Conservation (phyloP, 257 asterid species). For the Salvia miltiorrhiza region DNA sequence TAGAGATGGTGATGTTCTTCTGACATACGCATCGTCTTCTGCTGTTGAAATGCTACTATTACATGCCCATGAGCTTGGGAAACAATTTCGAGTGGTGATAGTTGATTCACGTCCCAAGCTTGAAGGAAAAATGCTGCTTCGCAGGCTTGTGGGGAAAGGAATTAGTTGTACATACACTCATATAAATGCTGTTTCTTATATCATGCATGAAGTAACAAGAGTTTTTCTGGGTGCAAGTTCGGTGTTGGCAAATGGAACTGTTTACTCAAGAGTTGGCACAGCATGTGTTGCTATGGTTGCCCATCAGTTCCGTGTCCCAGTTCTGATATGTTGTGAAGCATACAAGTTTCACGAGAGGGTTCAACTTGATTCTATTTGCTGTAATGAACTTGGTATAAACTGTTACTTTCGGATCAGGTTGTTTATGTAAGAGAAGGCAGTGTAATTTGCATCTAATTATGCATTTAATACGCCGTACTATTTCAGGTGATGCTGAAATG, state of each 20-base stretch:
- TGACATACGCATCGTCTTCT: conserved; percentile 70
- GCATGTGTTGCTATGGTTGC: conserved; percentile 98
- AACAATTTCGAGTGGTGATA: conserved; percentile 72
- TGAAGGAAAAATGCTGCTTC: conserved; percentile 72
- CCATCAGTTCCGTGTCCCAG: conserved; percentile 76
- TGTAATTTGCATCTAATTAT: conserved; percentile 12
- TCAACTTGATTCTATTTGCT: conserved; percentile 86
- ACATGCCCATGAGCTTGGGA: conserved; percentile 84
- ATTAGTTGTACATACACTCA: conserved; percentile 81
- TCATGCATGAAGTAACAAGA: conserved; percentile 79
- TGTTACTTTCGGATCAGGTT: background rate
- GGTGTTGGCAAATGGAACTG: conserved; percentile 79
- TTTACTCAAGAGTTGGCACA: conserved; percentile 85
- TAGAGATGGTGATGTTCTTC: conserved; percentile 83
- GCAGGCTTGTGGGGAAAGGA: conserved; percentile 75
- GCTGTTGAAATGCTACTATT: conserved; percentile 72
- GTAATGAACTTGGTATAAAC: conserved; percentile 83
- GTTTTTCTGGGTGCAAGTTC: conserved; percentile 93
- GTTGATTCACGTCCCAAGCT: conserved; percentile 90
- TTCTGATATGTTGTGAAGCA: conserved; percentile 90
- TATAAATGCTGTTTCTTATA: conserved; percentile 80
- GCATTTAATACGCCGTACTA: background rate
- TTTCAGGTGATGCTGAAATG: conserved; percentile 72
- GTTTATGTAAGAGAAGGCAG: background rate
- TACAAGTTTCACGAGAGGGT: conserved; percentile 92